phyloP scores from a whole-genome alignment of 371 early-diverging fungal genomes.

The Mortierella sp. region DNA sequence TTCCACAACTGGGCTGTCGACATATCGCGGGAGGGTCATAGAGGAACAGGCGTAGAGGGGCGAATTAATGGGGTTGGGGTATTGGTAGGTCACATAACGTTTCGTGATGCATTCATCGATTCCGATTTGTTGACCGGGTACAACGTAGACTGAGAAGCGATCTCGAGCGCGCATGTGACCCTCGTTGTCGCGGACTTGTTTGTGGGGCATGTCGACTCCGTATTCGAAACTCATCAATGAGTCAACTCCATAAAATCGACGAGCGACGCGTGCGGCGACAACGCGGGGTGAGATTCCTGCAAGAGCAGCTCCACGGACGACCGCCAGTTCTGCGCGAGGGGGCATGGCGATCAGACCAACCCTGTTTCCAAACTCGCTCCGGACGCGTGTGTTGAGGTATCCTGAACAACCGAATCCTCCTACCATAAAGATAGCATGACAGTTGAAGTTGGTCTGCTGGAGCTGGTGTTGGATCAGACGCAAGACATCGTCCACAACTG shows the following conservation, averaged over 20 bases:
- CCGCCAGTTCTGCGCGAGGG: conserved; percentile 56
- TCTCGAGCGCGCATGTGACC: conserved; percentile 47
- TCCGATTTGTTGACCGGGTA: conserved; percentile 69
- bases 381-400: conserved; percentile 47
- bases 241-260: conserved; percentile 50
- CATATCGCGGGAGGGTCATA: conserved; percentile 66
- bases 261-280: conserved; percentile 32
- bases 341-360: conserved; percentile 53
- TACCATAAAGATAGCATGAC: conserved; percentile 54
- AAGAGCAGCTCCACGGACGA: conserved; percentile 53
- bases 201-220: conserved; percentile 28
- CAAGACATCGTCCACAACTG: conserved; percentile 54
- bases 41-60: conserved; percentile 68
- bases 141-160: conserved; percentile 72
- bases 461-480: conserved; percentile 52
- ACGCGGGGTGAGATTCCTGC: conserved; percentile 35
- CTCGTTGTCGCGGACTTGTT: conserved; percentile 22
- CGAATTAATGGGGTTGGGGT: conserved; percentile 67
- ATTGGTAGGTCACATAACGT: conserved; percentile 63
- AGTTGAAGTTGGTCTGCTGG: conserved; percentile 32
- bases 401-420: conserved; percentile 57
- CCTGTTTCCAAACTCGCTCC: conserved; percentile 33
- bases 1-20: conserved; percentile 61
- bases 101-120: conserved; percentile 66
- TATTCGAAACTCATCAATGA: conserved; percentile 38